Conservation (phyloP, 371 early-diverging fungal genomes). For the Mortierella sp. region DNA sequence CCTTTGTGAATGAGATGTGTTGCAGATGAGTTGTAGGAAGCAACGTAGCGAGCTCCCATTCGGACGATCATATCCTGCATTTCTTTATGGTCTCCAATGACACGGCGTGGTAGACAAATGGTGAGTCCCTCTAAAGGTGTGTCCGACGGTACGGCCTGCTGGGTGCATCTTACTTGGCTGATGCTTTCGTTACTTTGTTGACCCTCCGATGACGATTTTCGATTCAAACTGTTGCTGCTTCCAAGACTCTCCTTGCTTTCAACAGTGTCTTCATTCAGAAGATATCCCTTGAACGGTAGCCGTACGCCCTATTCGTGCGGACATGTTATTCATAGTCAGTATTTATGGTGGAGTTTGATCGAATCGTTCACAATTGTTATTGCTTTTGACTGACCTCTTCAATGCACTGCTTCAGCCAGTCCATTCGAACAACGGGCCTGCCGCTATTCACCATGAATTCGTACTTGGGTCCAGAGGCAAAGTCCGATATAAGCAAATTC, state of each 20-base stretch:
- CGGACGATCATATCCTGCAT: slow-evolving; percentile 17
- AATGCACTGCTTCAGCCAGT: slow-evolving; percentile 25
- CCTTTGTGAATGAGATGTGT: slow-evolving; percentile 41
- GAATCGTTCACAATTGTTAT: no score
- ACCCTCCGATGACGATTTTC: background rate
- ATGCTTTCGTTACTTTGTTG: background rate
- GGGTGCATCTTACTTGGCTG: background rate
- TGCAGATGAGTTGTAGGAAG: slow-evolving; percentile 7
- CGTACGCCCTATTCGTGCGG: slow-evolving; percentile 9
- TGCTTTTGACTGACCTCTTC: slow-evolving; percentile 20
- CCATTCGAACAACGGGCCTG: slow-evolving; percentile 26
- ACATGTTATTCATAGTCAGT: no score
- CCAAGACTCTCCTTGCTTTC: background rate
- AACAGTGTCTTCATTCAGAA: background rate
- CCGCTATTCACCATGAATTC: slow-evolving; percentile 21
- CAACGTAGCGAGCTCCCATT: slow-evolving; percentile 22
- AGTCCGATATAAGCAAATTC: slow-evolving; percentile 29
- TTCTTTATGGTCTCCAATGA: slow-evolving; percentile 17
- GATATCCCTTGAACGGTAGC: slow-evolving; percentile 14
- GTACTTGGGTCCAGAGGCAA: slow-evolving; percentile 27
- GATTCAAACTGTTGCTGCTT: background rate
- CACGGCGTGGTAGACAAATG: slow-evolving; percentile 23
- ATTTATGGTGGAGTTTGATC: no score
- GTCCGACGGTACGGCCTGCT: slow-evolving; percentile 10
- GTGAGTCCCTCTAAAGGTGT: slow-evolving; percentile 20